Base-by-base conservation (phyloP, 345 rosid genomes). In the Dovyalis caffra region DNA sequence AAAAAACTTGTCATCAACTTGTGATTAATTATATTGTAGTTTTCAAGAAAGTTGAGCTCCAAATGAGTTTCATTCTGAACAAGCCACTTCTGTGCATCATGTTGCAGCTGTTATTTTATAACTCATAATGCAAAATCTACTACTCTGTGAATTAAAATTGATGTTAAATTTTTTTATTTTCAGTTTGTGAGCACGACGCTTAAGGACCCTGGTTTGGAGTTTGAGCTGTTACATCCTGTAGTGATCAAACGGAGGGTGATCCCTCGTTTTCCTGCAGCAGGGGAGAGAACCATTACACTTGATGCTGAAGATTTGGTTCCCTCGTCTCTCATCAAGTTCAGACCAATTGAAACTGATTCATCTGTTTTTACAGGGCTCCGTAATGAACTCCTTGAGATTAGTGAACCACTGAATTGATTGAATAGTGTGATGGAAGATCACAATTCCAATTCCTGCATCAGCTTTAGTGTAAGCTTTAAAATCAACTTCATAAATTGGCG, bases 251-350 rank as follows among this genome's bases (percentile, higher is more conserved):
- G 94, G 40, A 88, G 90, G 43, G 93, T 90, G 61, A 85, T 95
- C 75, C 94, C 94, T 8, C 86, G 76, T 80, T 84, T 80, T 61
- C 76, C 86, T 1, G 75, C 81, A 0, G 72, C 85, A 6, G 96
- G 96, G 15, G 85, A 81, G 86, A 88, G 82, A 78, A 79, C 87
- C 6, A 79, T n/a, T 18, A 91, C 94, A 1, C 78, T 95, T 8
- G 96, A 88, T 8, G 96, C 89, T 1, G 96, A 92, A 66, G 96
- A 85, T 47, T 84, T 95, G 84, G 98, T 95, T 72, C 98, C 99
- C 15, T 89, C 98, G 0, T 90, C 97, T 8, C 95, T 95, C 23
- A 77, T 95, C 79, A 91, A 89, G 84, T 92, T 92, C 82, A 91
- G 82, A 77, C 93, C 95, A 0, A 37, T 85, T 0, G 97, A 93